These are phyloP conservation scores for Brachypodium distachyon DNA, from an alignment of 202 grass and related monocot species.

Conservation along the genomic window DNA sequence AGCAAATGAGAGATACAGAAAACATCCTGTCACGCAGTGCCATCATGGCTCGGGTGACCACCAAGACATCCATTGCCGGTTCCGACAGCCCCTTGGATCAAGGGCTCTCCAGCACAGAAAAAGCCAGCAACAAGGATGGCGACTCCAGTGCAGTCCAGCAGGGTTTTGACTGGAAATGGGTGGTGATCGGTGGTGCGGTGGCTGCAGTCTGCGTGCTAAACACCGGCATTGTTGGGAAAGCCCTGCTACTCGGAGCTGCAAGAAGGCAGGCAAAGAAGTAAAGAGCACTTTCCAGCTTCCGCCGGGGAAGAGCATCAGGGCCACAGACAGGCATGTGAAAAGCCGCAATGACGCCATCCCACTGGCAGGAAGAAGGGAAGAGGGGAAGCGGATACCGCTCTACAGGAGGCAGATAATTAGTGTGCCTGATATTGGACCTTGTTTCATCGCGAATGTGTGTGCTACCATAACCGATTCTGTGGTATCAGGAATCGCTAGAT, in stretches of 20 bases:
- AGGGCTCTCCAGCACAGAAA: neutral
- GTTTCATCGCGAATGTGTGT: neutral
- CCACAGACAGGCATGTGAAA: neutral
- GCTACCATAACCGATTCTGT: conserved; percentile 18
- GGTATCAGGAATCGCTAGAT: neutral
- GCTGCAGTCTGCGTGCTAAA: conserved; percentile 64
- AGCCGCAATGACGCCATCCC: neutral
- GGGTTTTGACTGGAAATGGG: conserved; percentile 89
- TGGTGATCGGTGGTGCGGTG: conserved; percentile 65
- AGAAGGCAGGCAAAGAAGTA: conserved; percentile 61
- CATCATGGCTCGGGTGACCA: conserved; percentile 54
- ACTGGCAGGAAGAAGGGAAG: neutral
- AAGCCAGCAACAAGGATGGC: neutral
- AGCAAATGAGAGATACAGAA: conserved; percentile 43
- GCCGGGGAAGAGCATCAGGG: neutral
- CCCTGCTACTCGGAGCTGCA: conserved; percentile 57
- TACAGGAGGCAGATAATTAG: conserved; percentile 8
- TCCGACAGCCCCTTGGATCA: conserved; percentile 11
- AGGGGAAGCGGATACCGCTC: neutral
- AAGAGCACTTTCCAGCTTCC: neutral
- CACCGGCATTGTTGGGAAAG: conserved; percentile 66
- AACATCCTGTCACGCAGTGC: conserved; percentile 42
- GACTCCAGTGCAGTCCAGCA: conserved; percentile 22
- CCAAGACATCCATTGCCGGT: conserved; percentile 38
- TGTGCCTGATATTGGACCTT: neutral